Percentiles rank a stretch among this genome's conserved stretches.
Evolutionary conservation across 2,329 filamentous ascomycete genomes (phyloP).

Genomic region (Cladosporium phlei): DNA sequence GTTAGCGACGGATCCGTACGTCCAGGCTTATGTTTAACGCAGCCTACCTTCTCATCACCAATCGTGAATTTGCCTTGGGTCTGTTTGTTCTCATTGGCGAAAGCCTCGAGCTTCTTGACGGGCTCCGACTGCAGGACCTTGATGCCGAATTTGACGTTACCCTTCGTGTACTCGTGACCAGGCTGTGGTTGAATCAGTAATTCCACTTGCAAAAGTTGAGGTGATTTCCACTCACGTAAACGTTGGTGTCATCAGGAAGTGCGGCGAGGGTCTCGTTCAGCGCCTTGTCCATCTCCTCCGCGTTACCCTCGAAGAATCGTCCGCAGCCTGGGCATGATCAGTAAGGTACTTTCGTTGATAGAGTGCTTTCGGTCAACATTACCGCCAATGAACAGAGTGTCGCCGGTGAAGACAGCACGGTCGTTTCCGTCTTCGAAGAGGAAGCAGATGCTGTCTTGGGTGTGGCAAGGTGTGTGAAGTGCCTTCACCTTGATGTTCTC

Average conservation of each 20-base stretch:
- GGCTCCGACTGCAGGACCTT: constrained; percentile 70
- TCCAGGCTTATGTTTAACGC: background rate
- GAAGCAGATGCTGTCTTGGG: constrained; percentile 97
- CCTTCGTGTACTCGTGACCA: constrained; percentile 97
- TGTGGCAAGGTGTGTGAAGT: constrained; percentile 95
- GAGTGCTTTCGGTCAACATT: constrained; percentile 20
- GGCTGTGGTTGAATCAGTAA: constrained; percentile 50
- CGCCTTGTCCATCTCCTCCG: constrained; percentile 87
- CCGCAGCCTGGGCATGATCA: constrained; percentile 64
- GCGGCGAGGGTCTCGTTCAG: constrained; percentile 77
- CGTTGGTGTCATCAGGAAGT: constrained; percentile 83
- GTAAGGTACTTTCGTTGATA: background rate
- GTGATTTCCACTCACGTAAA: constrained; percentile 61
- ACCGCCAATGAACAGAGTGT: constrained; percentile 94
- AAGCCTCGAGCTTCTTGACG: constrained; percentile 71
- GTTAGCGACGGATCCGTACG: background rate
- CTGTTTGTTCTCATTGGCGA: constrained; percentile 73
- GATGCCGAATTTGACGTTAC: constrained; percentile 83
- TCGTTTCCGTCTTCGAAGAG: constrained; percentile 75
- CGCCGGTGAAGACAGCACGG: constrained; percentile 86
- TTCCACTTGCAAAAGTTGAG: background rate
- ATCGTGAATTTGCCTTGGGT: constrained; percentile 97
- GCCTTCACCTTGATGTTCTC: constrained; percentile 73
- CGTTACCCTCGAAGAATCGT: constrained; percentile 88
- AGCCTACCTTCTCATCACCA: constrained; percentile 82